phyloP scores from a whole-genome alignment of 352 stramenopile species.

The Globisporangium takayamanum region DNA sequence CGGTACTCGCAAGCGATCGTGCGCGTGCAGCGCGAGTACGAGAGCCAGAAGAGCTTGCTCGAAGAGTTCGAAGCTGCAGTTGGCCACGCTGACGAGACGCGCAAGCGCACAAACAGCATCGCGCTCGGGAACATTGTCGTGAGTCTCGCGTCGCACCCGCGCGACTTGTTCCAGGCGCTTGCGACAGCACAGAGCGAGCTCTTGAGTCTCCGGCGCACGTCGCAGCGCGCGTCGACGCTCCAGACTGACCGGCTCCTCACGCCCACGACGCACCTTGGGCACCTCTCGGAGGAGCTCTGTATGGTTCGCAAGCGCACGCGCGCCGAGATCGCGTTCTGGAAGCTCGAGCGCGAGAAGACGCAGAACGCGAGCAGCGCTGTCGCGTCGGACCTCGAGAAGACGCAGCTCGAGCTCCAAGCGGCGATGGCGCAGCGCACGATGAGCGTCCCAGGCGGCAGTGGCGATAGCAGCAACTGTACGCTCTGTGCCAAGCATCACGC shows the following conservation, averaged over 20 bases:
- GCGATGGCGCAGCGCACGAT: slow-evolving; percentile 2
- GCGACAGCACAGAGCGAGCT: slow-evolving; percentile 39
- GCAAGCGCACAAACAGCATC: slow-evolving; percentile 55
- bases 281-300: slow-evolving; percentile 65
- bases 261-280: slow-evolving; percentile 48
- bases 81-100: slow-evolving; percentile 28
- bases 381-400: slow-evolving; percentile 24
- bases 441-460: neutral
- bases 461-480: slow-evolving; percentile 12
- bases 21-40: slow-evolving; percentile 44
- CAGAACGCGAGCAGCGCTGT: slow-evolving; percentile 45
- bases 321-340: slow-evolving; percentile 57
- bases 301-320: slow-evolving; percentile 57
- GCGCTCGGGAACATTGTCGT: slow-evolving; percentile 41
- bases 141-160: slow-evolving; percentile 46
- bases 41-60: slow-evolving; percentile 39
- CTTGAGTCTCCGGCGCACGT: slow-evolving; percentile 32
- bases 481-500: slow-evolving; percentile 53
- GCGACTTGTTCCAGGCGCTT: slow-evolving; percentile 58
- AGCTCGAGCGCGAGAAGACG: slow-evolving; percentile 58
- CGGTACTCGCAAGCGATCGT: slow-evolving; percentile 49
- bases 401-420: slow-evolving; percentile 24
- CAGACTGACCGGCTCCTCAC: slow-evolving; percentile 61
- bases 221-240: slow-evolving; percentile 40
- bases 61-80: slow-evolving; percentile 36